These are phyloP conservation scores for Castanea crenata DNA, from an alignment of 306 rosid species.

Conservation along the genomic window DNA sequence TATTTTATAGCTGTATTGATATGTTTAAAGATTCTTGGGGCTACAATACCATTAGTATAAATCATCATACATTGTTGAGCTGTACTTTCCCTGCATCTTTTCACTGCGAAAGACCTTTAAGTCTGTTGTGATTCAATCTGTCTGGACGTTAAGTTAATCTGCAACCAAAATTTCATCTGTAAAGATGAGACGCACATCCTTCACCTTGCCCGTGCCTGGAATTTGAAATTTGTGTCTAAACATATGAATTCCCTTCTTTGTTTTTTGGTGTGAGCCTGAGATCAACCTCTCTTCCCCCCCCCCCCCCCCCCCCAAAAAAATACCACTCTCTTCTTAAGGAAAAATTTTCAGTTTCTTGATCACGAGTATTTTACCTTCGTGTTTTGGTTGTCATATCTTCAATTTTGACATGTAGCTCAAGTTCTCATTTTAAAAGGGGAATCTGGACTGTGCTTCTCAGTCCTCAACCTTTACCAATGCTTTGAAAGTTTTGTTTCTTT, in stretches of 20 bases:
- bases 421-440: neutral
- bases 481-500: neutral
- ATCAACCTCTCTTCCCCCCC: neutral
- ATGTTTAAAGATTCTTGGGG: neutral
- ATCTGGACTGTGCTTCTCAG: neutral
- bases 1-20: no score
- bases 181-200: neutral
- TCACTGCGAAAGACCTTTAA: neutral
- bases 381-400: no score
- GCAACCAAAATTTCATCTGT: neutral
- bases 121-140: conserved; percentile 6
- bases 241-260: neutral
- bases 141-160: neutral
- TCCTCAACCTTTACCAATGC: neutral
- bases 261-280: neutral
- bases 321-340: no score
- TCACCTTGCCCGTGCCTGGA: neutral
- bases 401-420: no score
- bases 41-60: neutral
- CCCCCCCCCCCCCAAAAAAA: no score
- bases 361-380: neutral
- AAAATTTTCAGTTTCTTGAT: neutral
- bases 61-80: neutral
- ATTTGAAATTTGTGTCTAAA: neutral
- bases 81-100: neutral